Base-by-base conservation (phyloP, 2,329 filamentous ascomycete genomes). In the Endothia cerciana region DNA sequence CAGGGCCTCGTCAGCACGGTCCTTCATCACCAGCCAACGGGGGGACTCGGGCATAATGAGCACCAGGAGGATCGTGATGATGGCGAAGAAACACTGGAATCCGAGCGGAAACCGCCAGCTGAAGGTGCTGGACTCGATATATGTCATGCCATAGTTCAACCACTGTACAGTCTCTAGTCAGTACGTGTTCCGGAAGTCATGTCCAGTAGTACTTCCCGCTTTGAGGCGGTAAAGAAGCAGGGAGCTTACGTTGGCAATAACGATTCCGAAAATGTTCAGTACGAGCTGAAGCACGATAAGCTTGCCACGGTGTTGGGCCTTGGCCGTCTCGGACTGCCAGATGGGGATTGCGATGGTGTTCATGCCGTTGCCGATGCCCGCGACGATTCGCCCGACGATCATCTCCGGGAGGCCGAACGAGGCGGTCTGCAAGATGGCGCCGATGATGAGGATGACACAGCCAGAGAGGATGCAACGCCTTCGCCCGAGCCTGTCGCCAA, bases 401-500 rank as follows among this genome's bases (percentile, higher is more conserved):
- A 40, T 40, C 49, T 53, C n/a, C 13, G 49, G n/a, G 3, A 25
- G 28, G 13, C n/a, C 22, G 25, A 25, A 53, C 13, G 49, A 53
- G 10, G 49, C 49, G 10, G 49, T 22, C 15, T 53, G 49, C n/a
- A n/a, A n/a, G 25, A 28, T 28, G 5, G 49, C 49, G n/a, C 49
- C 49, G 28, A 25, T 15, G 28, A 53, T 15, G 49, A 28, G 11
- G 49, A 53, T 53, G 22, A 30, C n/a, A 25, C 28, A 25, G 5
- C n/a, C 49, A 19, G 28, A 22, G 15, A 53, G 22, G 22, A 53
- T 22, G 2, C n/a, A 25, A 8, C 49, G 49, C 15, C 22, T 53
- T 25, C 49, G 49, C 25, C 49, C 49, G 28, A 53, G 49, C 13
- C 49, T 22, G 4, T 53, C 49, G 22, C 49, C 49, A 53, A 53